These are phyloP conservation scores for Botrytis tulipae DNA, from an alignment of 2,329 filamentous ascomycete genomes.

Conservation along the genomic window DNA sequence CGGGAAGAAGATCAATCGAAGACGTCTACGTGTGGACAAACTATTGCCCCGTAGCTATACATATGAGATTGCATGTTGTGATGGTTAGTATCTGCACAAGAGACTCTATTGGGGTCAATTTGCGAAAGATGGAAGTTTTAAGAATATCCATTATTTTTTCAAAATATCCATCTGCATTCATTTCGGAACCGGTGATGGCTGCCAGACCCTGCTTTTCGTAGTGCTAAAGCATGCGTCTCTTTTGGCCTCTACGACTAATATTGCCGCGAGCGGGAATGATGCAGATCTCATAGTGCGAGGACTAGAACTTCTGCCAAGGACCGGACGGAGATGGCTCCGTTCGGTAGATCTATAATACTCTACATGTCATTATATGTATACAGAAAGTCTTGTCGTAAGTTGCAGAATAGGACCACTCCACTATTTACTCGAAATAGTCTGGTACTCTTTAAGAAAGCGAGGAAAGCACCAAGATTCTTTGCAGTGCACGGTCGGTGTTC, in stretches of 20 bases:
- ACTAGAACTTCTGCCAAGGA: constrained; percentile 13
- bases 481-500: constrained; percentile 13
- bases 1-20: background rate
- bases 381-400: constrained; percentile 5
- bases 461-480: background rate
- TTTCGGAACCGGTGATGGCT: background rate
- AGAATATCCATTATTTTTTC: background rate
- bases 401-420: constrained; percentile 4
- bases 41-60: constrained; percentile 10
- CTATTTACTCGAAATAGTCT: background rate
- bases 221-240: background rate
- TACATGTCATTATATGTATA: background rate
- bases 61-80: background rate
- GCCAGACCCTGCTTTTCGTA: background rate
- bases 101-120: background rate
- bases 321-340: background rate
- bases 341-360: background rate
- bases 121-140: background rate
- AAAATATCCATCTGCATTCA: background rate
- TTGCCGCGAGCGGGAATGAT: constrained; percentile 6
- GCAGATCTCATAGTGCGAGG: constrained; percentile 16
- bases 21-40: background rate
- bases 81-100: background rate
- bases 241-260: background rate
- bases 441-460: background rate